Evolutionary conservation across 1,284 basidiomycete genomes (phyloP).

Genomic region (Pseudozyma tsukubaensis): DNA sequence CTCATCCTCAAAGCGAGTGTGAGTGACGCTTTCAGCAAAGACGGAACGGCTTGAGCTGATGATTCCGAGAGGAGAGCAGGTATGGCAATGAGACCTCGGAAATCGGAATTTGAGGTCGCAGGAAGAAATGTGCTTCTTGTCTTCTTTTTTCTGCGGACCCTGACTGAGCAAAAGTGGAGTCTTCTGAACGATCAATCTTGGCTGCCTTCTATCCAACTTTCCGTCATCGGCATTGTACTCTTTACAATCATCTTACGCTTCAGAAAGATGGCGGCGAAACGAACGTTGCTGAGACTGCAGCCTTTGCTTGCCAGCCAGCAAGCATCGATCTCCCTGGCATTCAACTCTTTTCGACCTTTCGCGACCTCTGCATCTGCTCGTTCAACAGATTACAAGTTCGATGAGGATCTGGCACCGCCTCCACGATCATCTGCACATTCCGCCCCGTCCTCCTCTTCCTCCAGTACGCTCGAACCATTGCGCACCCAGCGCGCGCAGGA

Average conservation of each 20-base stretch:
- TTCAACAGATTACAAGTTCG: slow-evolving; percentile 22
- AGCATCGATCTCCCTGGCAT: not conserved
- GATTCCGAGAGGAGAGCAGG: not conserved
- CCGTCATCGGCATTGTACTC: not conserved
- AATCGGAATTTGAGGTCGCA: not conserved
- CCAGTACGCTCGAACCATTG: not conserved
- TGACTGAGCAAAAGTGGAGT: slow-evolving; percentile 9
- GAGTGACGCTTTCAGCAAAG: no score
- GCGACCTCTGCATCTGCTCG: slow-evolving; percentile 2
- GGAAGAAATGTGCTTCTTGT: not conserved
- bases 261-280: slow-evolving; percentile 19
- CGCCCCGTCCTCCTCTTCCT: not conserved
- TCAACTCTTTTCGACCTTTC: slow-evolving; percentile 3
- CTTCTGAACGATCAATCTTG: not conserved
- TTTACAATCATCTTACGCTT: not conserved
- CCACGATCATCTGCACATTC: not conserved
- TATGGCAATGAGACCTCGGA: not conserved
- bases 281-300: slow-evolving; percentile 22
- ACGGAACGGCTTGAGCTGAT: no score
- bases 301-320: slow-evolving; percentile 10
- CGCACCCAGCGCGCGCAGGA: not conserved
- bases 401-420: slow-evolving; percentile 20
- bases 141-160: not conserved
- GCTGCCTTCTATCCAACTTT: not conserved
- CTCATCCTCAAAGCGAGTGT: no score